Conservation (phyloP, 805 yeast genomes). For the Ascoidea rubescens region DNA sequence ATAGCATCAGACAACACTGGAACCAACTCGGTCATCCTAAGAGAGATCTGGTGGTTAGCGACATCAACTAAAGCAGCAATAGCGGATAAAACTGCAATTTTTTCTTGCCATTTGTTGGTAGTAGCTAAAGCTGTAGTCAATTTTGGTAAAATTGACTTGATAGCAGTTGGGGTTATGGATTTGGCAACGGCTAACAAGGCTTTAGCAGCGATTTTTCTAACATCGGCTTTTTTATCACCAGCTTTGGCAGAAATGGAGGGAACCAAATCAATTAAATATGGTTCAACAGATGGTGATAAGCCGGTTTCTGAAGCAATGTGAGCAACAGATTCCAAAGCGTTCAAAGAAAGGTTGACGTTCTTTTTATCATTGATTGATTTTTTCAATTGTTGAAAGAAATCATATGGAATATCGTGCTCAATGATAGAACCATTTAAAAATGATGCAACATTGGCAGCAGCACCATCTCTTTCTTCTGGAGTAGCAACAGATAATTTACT, state of each 20-base stretch:
- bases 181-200: conserved; percentile 69
- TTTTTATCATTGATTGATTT: conserved; percentile 74
- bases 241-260: conserved; percentile 58
- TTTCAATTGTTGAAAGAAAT: conserved; percentile 68
- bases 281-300: conserved; percentile 89
- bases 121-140: conserved; percentile 51
- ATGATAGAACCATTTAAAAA: conserved; percentile 94
- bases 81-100: conserved; percentile 79
- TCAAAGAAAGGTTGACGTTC: conserved; percentile 44
- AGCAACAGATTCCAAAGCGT: conserved; percentile 71
- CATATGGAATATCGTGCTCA: conserved; percentile 94
- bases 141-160: conserved; percentile 81
- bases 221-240: conserved; percentile 81
- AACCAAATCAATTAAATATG: conserved; percentile 73
- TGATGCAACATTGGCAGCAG: conserved; percentile 81
- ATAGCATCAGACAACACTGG: conserved; percentile 98
- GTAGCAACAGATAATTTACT: conserved; percentile 83
- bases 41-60: conserved; percentile 91
- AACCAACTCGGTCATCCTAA: conserved; percentile 98
- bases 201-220: conserved; percentile 57
- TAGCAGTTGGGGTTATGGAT: conserved; percentile 83
- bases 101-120: conserved; percentile 96
- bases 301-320: conserved; percentile 75
- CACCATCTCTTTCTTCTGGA: conserved; percentile 67
- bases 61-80: conserved; percentile 80